Evolutionary conservation across 1,284 basidiomycete genomes (phyloP).

Genomic region (Anthracocystis setariae): DNA sequence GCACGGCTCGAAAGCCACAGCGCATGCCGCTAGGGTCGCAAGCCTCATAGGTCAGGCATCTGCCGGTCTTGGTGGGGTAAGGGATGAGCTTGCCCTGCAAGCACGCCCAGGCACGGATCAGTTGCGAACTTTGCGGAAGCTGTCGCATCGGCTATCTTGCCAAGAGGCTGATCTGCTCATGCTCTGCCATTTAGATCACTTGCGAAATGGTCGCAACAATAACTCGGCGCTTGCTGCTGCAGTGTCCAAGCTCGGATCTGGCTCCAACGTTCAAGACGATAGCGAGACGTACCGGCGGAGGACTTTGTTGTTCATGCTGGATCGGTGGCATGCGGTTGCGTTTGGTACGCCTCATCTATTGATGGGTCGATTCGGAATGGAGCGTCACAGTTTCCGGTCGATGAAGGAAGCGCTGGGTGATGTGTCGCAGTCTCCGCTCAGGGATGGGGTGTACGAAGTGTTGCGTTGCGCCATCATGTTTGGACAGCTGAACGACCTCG

Average conservation of each 20-base stretch:
- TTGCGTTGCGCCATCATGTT: conserved; percentile 46
- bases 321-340: conserved; percentile 51
- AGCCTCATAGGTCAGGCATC: conserved; percentile 37
- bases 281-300: conserved; percentile 38
- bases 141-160: conserved; percentile 26
- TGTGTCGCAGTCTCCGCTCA: conserved; percentile 28
- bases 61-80: conserved; percentile 22
- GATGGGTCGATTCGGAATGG: conserved; percentile 40
- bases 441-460: conserved; percentile 38
- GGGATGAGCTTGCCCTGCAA: conserved; percentile 19
- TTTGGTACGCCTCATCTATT: conserved; percentile 47
- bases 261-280: conserved; percentile 16
- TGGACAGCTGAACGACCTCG: conserved; percentile 44
- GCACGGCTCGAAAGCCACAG: conserved; percentile 7
- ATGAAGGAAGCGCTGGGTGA: conserved; percentile 42
- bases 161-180: conserved; percentile 52
- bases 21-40: conserved; percentile 29
- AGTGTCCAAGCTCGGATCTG: conserved; percentile 48
- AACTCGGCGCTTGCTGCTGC: conserved; percentile 51
- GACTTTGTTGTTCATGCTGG: conserved; percentile 47
- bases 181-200: conserved; percentile 50
- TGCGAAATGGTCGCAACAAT: conserved; percentile 48
- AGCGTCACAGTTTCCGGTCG: conserved; percentile 32
- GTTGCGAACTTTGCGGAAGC: conserved; percentile 26
- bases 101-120: conserved; percentile 9